Evolutionary conservation across 345 rosid genomes (phyloP).

Genomic region (Conringia planisiliqua): DNA sequence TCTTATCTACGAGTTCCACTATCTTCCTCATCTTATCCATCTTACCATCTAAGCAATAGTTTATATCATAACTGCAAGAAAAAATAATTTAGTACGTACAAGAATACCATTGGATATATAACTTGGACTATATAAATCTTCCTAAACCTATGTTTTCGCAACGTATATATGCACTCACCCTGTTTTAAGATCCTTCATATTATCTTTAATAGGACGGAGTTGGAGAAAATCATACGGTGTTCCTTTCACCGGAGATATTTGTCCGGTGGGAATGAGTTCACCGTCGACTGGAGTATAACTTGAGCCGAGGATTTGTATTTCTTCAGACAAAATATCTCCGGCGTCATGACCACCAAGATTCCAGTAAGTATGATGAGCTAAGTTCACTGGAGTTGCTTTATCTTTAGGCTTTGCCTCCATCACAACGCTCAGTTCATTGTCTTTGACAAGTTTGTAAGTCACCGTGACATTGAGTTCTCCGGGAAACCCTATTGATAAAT

Average conservation of each 20-base stretch:
- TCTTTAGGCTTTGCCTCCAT: slow-evolving; percentile 74
- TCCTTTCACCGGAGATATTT: slow-evolving; percentile 54
- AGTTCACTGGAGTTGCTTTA: slow-evolving; percentile 77
- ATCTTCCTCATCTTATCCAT: slow-evolving; percentile 40
- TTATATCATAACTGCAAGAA: slow-evolving; percentile 54
- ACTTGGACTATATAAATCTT: background rate
- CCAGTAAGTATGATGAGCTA: slow-evolving; percentile 86
- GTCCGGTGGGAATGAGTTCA: slow-evolving; percentile 75
- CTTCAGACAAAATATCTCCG: slow-evolving; percentile 64
- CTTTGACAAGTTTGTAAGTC: slow-evolving; percentile 40
- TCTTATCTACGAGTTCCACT: slow-evolving; percentile 58
- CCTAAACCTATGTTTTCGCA: background rate
- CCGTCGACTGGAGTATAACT: slow-evolving; percentile 55
- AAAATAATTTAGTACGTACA: background rate
- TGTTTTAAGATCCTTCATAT: slow-evolving; percentile 43
- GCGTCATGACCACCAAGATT: slow-evolving; percentile 80
- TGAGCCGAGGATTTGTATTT: slow-evolving; percentile 65
- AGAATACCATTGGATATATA: background rate
- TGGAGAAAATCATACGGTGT: slow-evolving; percentile 80
- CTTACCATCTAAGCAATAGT: slow-evolving; percentile 55
- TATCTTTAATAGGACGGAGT: slow-evolving; percentile 47
- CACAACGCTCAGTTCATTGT: slow-evolving; percentile 42
- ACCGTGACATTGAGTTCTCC: slow-evolving; percentile 54
- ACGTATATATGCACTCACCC: slow-evolving; percentile 41
- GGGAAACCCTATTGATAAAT: slow-evolving; percentile 62